phyloP scores from a whole-genome alignment of 2,329 filamentous ascomycete species.

The Ophiocordyceps camponoti-rufipedis region DNA sequence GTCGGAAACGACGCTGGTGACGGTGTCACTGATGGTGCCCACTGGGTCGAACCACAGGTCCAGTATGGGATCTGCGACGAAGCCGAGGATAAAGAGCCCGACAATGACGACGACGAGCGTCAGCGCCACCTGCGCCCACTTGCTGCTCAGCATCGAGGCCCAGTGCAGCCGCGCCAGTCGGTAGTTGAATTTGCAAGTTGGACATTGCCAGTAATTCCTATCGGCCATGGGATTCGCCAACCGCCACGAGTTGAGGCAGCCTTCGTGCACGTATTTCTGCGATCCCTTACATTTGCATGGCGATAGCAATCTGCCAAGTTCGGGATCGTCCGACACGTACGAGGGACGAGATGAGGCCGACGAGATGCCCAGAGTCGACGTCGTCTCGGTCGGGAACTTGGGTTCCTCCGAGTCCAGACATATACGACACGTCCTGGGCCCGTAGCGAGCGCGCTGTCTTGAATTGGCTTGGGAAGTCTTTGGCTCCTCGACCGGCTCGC shows the following conservation, averaged over 20 bases:
- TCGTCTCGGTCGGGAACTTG: constrained; percentile 20
- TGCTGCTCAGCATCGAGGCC: constrained; percentile 51
- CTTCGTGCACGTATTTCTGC: constrained; percentile 86
- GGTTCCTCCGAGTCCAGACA: constrained; percentile 54
- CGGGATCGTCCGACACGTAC: constrained; percentile 58
- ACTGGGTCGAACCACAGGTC: constrained; percentile 71
- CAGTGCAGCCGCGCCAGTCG: constrained; percentile 58
- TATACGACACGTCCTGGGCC: constrained; percentile 67
- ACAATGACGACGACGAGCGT: constrained; percentile 55
- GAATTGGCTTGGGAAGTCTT: constrained; percentile 3
- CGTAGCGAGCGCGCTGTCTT: constrained; percentile 30
- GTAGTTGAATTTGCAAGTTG: constrained; percentile 75
- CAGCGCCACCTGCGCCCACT: constrained; percentile 46
- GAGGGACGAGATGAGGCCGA: constrained; percentile 16
- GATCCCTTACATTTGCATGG: constrained; percentile 91
- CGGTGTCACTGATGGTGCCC: constrained; percentile 36
- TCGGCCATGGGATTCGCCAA: constrained; percentile 44
- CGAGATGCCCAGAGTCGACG: constrained; percentile 15
- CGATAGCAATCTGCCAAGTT: constrained; percentile 61
- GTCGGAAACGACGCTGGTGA: constrained; percentile 25
- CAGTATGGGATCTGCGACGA: constrained; percentile 83
- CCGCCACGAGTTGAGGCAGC: constrained; percentile 71
- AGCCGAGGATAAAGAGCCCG: constrained; percentile 68
- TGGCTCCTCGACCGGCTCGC: neutral
- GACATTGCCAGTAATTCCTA: constrained; percentile 72